Evolutionary conservation across 768 basidiomycete genomes (phyloP), one percentile per base, ranked within the genome.

Genomic region (Amanita subjunquillea): DNA sequence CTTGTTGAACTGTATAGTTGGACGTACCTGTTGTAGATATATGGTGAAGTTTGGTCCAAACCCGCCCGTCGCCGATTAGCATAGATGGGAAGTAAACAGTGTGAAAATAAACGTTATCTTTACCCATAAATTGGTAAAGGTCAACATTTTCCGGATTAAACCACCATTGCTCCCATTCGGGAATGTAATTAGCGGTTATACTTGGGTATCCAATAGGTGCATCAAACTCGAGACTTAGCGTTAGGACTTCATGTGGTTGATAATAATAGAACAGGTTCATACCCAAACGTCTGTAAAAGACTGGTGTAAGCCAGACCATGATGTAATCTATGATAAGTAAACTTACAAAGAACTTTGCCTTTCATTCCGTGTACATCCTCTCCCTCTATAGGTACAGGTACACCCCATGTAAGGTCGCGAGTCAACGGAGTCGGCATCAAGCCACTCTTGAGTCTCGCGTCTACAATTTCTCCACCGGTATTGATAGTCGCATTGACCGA

Each of bases 41-140:
- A 69, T 96, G 92, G 66, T 95, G 88, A 3, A 97, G 76, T 65
- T 71, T 93, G 23, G 95, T 96, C 96, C 96, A 99, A 56, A 84
- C 72, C 48, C 90, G 80, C 15, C 90, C 87, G 58, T 97, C 93
- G 2, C 83, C 96, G 55, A 97, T 70, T 61, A 91, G 80, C 53
- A 92, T 83, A 3, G 91, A 85, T 27, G 96, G 95, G 74, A 84
- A 99, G 60, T 91, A 91, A 38, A 99, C 82, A 0, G 91, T 91
- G 67, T 99, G 96, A 80, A 99, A 99, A 68, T 95, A 97, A 47
- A 94, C 91, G 56, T 93, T 97, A 65, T 98, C 95, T 72, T 99
- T 99, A 64, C 96, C 96, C 96, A 99, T 99, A 75, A 99, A 99
- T 67, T 99, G 95, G 71, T 91, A 96, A 48, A 98, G 72, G 59